These are phyloP conservation scores for Eutrema yunnanense DNA, from an alignment of 345 rosid species.

Conservation along the genomic window DNA sequence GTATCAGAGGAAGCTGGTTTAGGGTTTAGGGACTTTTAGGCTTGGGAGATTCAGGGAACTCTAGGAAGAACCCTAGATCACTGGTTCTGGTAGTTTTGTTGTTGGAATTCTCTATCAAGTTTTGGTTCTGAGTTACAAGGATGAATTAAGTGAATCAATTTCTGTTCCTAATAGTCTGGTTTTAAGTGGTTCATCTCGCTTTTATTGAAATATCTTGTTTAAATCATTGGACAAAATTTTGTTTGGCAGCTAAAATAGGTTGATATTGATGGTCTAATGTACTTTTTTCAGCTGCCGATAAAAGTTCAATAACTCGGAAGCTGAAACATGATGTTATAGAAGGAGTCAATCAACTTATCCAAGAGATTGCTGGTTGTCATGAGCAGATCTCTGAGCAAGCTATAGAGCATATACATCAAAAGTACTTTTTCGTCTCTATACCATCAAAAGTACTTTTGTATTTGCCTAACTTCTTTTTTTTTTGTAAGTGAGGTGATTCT, in stretches of 20 bases:
- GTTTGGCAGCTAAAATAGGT: background rate
- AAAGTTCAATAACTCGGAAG: constrained; percentile 77
- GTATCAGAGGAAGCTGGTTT: too few species aligned
- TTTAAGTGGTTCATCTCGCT: background rate
- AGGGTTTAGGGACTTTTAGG: too few species aligned
- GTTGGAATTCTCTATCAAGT: background rate
- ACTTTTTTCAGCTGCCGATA: constrained; percentile 77
- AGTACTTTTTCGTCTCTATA: constrained; percentile 41
- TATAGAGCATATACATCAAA: constrained; percentile 97
- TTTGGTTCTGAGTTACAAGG: background rate
- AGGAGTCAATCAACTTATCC: constrained; percentile 90
- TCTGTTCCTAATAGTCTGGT: background rate
- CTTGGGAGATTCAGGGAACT: constrained; percentile 27
- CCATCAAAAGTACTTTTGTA: background rate
- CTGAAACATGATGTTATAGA: constrained; percentile 97
- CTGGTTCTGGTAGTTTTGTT: background rate
- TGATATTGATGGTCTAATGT: constrained; percentile 22
- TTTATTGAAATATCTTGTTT: background rate
- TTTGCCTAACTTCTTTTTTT: background rate
- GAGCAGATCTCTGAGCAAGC: constrained; percentile 99
- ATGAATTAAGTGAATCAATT: background rate
- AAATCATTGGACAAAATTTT: background rate
- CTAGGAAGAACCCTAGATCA: background rate
- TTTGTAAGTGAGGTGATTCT: constrained; percentile 91
- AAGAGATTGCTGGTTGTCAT: constrained; percentile 80